Base-by-base conservation (phyloP, 169 alveolate species). In the Eimeria tenella region DNA sequence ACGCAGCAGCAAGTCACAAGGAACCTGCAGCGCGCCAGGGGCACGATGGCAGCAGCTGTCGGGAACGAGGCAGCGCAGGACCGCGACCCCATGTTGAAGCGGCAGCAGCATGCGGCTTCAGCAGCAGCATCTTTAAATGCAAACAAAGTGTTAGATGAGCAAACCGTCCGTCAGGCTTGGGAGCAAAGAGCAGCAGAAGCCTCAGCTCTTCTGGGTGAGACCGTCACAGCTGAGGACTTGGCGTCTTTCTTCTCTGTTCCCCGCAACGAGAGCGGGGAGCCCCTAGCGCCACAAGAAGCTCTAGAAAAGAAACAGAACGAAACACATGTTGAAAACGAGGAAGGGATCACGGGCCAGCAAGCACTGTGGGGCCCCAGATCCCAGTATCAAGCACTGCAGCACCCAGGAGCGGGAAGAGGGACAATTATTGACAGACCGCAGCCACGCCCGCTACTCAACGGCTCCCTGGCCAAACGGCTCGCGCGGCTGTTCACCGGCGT, bases 181-280 rank as follows among this genome's bases (percentile, higher is more conserved):
- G 86, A 75, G 25, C 65, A 75, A 62, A 58, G 86, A 15, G 86
- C 86, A 50, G 86, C 86, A 49, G 86, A 75, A 62, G 86, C 52
- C 9, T 75, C 86, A 5, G 65, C 60, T 1, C 21, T 75, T 19
- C 65, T 75, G 23, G 86, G 86, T 4, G 86, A 75, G 65, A 17
- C 60, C 52, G 65, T 75, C 5, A 75, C 86, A 17, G 68, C 86
- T 17, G 68, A 49, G 60, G 86, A 42, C 15, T 52, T 75, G 63
- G 55, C 86, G 19, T 23, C 11, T 5, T 75, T 75, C 19, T 75
- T 75, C 49, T 15, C 86, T 75, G 31, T 52, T 5, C 86, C 86
- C 11, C 60, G 86, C 5, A 62, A 75, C 86, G 23, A 15, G 23
- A n/a, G 49, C 17, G 86, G 86, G 9, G 23, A 2, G 60, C 68